A percentile compares a stretch with the other conserved stretches of the same genome.
Evolutionary conservation across 2,329 filamentous ascomycete genomes (phyloP).

Genomic region (Trichoderma sp.): DNA sequence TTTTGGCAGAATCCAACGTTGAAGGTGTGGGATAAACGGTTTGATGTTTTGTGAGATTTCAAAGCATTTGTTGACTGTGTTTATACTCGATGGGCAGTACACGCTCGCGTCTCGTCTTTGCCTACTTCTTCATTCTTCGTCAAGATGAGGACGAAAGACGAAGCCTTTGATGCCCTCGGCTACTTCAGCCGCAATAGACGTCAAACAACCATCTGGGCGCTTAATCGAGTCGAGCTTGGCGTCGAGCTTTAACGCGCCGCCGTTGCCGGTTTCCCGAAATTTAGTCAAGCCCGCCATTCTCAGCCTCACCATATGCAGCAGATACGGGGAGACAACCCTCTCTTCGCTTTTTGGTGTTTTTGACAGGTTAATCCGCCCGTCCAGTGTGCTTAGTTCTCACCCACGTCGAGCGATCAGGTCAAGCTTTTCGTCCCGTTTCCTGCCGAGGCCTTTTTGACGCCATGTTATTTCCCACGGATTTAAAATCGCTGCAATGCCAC

Average conservation of each 20-base stretch:
- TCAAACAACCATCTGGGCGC: neutral
- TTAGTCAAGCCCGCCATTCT: neutral
- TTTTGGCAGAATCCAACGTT: neutral
- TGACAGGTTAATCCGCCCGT: neutral
- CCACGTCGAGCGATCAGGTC: neutral
- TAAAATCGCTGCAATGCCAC: neutral
- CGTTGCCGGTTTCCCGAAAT: constrained; percentile 12
- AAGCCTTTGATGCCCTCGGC: neutral
- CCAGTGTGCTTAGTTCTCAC: neutral
- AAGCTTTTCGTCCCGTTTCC: neutral
- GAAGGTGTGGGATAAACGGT: neutral
- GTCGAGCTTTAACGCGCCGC: neutral
- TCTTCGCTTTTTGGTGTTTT: neutral
- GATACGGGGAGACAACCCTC: neutral
- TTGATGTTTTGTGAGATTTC: neutral
- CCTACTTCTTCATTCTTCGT: neutral
- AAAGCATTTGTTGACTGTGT: neutral
- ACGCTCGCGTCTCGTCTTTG: neutral
- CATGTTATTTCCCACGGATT: neutral
- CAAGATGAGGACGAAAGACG: neutral
- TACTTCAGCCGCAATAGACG: neutral
- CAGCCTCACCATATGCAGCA: neutral
- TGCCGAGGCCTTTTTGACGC: neutral
- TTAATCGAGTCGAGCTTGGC: neutral
- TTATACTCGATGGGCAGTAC: neutral